Conservation (phyloP, 2,329 filamentous ascomycete genomes). For the Aspergillus arachidicola region DNA sequence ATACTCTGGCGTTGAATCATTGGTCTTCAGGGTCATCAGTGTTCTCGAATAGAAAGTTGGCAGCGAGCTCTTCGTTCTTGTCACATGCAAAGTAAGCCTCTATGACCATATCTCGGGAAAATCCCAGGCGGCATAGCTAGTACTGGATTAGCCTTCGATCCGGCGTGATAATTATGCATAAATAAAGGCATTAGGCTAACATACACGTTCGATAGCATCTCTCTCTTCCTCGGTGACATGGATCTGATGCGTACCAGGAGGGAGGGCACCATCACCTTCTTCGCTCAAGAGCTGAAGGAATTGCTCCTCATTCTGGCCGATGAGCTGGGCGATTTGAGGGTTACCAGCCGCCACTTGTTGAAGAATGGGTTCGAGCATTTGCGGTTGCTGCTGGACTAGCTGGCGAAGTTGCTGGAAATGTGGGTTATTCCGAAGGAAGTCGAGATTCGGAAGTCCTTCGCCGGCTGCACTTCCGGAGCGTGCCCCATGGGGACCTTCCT, state of each 20-base stretch:
- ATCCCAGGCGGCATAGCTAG: conserved; percentile 88
- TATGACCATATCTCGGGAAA: conserved; percentile 89
- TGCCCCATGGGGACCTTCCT: conserved; percentile 40
- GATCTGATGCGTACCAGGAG: conserved; percentile 86
- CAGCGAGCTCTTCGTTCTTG: conserved; percentile 98
- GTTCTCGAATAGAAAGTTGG: conserved; percentile 97
- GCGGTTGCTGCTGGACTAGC: conserved; percentile 94
- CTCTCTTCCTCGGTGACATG: conserved; percentile 93
- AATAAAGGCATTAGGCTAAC: conserved; percentile 31
- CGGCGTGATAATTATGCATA: background rate
- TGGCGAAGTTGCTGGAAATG: conserved; percentile 98
- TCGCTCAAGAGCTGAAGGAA: conserved; percentile 90
- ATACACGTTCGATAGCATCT: conserved; percentile 92
- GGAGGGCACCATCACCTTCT: conserved; percentile 75
- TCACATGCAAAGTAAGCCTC: conserved; percentile 99
- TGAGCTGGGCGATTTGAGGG: conserved; percentile 89
- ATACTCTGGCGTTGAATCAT: conserved; percentile 18
- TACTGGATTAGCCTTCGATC: conserved; percentile 21
- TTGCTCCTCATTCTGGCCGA: conserved; percentile 87
- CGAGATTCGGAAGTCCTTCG: conserved; percentile 73
- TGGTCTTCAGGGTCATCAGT: conserved; percentile 72
- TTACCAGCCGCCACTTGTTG: conserved; percentile 95
- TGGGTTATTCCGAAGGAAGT: conserved; percentile 91
- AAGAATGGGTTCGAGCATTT: conserved; percentile 97
- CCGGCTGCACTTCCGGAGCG: conserved; percentile 49